Evolutionary conservation across 108 stramenopile genomes (phyloP).

Genomic region (Nitzschia sp.): DNA sequence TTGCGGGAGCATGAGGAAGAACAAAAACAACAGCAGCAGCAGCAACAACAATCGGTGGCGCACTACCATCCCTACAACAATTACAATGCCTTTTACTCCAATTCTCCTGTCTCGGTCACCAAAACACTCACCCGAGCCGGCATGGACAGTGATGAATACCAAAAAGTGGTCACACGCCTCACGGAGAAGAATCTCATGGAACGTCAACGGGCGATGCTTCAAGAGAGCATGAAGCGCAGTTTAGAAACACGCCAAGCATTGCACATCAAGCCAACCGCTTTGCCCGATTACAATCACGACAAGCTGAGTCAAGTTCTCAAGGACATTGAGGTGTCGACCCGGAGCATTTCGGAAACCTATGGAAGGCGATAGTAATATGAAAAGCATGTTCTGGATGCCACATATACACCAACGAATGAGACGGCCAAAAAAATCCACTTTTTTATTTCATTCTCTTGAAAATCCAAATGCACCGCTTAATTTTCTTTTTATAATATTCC

Average conservation of each 20-base stretch:
- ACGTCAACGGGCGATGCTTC: conserved; percentile 16
- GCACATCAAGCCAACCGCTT: conserved; percentile 16
- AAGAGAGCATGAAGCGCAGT: conserved; percentile 19
- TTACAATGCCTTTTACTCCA: not conserved
- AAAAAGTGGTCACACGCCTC: conserved; percentile 1
- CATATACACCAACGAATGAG: too few species aligned
- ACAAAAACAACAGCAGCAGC: conserved; percentile 2
- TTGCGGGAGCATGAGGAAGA: conserved; percentile 1
- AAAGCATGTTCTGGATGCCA: too few species aligned
- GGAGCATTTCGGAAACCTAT: conserved; percentile 22
- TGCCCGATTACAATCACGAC: conserved; percentile 20
- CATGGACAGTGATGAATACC: conserved; percentile 18
- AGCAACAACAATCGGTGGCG: not conserved
- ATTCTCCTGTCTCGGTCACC: conserved; percentile 7
- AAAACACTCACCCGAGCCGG: conserved; percentile 10
- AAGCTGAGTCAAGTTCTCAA: conserved; percentile 18
- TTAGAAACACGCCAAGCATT: conserved; percentile 23
- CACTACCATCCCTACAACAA: not conserved
- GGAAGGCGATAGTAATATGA: not conserved
- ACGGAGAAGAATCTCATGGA: conserved; percentile 24
- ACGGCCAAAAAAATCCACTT: too few species aligned
- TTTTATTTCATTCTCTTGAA: too few species aligned
- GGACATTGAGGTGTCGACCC: conserved; percentile 18
- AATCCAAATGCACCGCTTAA: too few species aligned
- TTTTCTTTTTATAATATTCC: too few species aligned